Base-by-base conservation (phyloP, 2,329 filamentous ascomycete genomes). In the Daldinia eschscholtzii region DNA sequence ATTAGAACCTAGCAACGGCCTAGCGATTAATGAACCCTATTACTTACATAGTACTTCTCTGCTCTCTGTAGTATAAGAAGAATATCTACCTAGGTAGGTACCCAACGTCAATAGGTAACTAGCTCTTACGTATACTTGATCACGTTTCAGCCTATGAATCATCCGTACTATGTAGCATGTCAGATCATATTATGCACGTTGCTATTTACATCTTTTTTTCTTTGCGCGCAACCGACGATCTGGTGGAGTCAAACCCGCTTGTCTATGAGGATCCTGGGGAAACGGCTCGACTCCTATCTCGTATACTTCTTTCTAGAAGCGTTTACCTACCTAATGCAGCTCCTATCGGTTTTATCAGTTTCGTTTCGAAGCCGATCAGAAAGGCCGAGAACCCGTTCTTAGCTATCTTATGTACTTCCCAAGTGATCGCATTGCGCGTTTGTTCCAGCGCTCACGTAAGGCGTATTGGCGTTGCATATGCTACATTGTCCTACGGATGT, bases 301-400 rank as follows among this genome's bases (percentile, higher is more conserved):
- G 15, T 59, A 41, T 57, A 23, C 55, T 71, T 71, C 69, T 69
- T 71, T 71, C 69, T 69, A 71, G 69, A 71, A 71, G 66, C 60
- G 52, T 63, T 63, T 57, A 44, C 44, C 57, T 20, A 55, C n/a
- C 30, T 37, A 37, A 55, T 68, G 60, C 46, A 53, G 28, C 46
- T 37, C 46, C 46, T 30, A 50, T 30, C 26, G 13, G 26, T 41
- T 35, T 33, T 53, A 64, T 57, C 50, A 56, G 50, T 64, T 64
- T 20, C 18, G 15, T 26, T 6, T 42, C 26, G 10, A 57, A 18
- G 57, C 46, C 58, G 68, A 60, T 64, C 53, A 23, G 33, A 39
- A 50, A 44, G 20, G 26, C 55, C 20, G 62, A 53, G 48, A 57
- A 53, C 33, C 46, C 33, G 20, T 48, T 23, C 28, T 33, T 15